Conservation (phyloP, 768 basidiomycete species). For the Mycena alexandri region DNA sequence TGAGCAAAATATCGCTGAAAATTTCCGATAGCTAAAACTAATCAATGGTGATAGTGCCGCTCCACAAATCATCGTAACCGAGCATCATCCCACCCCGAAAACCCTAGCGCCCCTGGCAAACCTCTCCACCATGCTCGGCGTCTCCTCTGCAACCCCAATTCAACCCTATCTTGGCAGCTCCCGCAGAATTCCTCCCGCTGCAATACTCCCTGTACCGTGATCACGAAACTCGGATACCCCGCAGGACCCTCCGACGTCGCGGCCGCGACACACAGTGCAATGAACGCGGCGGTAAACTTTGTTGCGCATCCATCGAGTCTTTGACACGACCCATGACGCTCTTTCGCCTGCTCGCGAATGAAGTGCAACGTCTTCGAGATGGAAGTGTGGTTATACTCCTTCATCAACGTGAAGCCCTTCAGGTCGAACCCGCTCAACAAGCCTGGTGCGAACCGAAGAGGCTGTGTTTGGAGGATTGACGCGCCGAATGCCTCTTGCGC, state of each 20-base stretch:
- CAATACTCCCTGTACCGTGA: conserved; percentile 26
- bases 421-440: conserved; percentile 29
- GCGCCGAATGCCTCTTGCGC: conserved; percentile 36
- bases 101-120: conserved; percentile 30
- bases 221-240: conserved; percentile 33
- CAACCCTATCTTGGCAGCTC: conserved; percentile 29
- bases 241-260: conserved; percentile 34
- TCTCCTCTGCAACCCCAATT: conserved; percentile 27
- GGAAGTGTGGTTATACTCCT: conserved; percentile 29
- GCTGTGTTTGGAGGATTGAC: conserved; percentile 31
- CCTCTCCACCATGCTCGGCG: conserved; percentile 37
- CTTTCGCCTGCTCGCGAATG: conserved; percentile 34
- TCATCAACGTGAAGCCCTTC: conserved; percentile 34
- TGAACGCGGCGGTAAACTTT: conserved; percentile 29
- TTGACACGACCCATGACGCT: conserved; percentile 25
- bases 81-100: conserved; percentile 34
- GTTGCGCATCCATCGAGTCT: conserved; percentile 24
- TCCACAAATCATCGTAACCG: conserved; percentile 17
- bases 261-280: conserved; percentile 25
- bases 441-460: conserved; percentile 36
- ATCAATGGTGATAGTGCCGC: not conserved
- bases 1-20: not conserved
- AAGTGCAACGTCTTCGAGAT: conserved; percentile 31
- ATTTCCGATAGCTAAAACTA: not conserved
- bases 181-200: conserved; percentile 32